phyloP scores from a whole-genome alignment of 352 stramenopile genomes.

The Pythium volutum region DNA sequence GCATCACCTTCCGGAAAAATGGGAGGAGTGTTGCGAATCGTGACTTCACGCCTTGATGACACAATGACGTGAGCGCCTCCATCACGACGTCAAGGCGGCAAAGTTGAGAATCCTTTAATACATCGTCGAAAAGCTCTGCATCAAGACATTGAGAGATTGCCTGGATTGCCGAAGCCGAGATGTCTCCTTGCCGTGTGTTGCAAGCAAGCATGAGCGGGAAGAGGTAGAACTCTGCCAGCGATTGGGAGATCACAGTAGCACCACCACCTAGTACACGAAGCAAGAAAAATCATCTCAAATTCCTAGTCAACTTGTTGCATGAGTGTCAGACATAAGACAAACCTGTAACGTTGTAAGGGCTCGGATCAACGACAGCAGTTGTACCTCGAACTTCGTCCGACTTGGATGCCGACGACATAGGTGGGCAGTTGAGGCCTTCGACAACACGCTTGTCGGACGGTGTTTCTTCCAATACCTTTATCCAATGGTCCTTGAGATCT shows the following conservation, averaged over 20 bases:
- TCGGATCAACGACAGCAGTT: neutral
- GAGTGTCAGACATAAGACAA: neutral
- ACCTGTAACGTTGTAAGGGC: neutral
- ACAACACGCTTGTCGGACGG: neutral
- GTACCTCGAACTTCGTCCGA: constrained; percentile 21
- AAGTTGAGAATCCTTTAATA: constrained; percentile 25
- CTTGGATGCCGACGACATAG: neutral
- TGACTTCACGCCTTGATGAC: constrained; percentile 74
- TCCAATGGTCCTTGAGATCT: constrained; percentile 2
- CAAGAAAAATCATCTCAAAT: no score
- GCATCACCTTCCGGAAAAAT: constrained; percentile 75
- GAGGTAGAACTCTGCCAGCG: constrained; percentile 60
- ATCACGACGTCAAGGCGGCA: constrained; percentile 54
- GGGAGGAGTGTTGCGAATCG: constrained; percentile 55
- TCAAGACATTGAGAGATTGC: constrained; percentile 62
- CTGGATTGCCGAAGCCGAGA: constrained; percentile 46
- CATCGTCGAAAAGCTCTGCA: constrained; percentile 47
- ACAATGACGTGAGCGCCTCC: constrained; percentile 64
- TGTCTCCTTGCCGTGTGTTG: constrained; percentile 67
- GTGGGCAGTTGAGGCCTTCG: neutral
- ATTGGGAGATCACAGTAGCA: neutral
- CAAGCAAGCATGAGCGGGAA: constrained; percentile 75
- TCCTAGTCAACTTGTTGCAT: neutral
- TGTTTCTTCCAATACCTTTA: constrained; percentile 1
- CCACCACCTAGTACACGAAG: neutral